phyloP scores from a whole-genome alignment of 2,329 filamentous ascomycete genomes.

The Ascochyta pisi region DNA sequence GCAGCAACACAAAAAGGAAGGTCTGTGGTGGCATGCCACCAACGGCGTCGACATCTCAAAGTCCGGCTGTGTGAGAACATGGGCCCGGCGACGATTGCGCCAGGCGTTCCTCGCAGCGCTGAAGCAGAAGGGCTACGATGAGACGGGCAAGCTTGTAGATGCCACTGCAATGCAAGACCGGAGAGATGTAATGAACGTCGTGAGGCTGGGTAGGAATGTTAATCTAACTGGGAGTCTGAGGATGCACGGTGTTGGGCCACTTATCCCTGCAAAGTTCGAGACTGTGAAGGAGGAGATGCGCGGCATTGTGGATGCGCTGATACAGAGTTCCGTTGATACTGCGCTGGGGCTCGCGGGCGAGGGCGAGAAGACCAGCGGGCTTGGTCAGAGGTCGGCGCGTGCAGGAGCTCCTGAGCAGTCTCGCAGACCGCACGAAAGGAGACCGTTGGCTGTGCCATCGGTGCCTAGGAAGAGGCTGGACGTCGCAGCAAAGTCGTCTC shows the following conservation, averaged over 20 bases:
- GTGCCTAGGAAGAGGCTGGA: not conserved
- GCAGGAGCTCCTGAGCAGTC: not conserved
- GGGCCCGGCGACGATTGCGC: conserved; percentile 40
- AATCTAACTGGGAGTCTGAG: conserved; percentile 37
- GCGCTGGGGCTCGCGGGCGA: conserved; percentile 1
- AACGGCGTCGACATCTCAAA: conserved; percentile 33
- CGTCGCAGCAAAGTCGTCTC: not conserved
- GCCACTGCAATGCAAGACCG: not conserved
- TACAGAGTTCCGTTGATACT: conserved; percentile 4
- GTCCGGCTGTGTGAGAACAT: conserved; percentile 41
- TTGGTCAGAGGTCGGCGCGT: not conserved
- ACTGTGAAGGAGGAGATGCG: conserved; percentile 22
- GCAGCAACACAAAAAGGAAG: conserved; percentile 27
- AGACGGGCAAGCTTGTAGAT: conserved; percentile 33
- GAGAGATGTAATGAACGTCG: conserved; percentile 4
- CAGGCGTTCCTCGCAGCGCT: conserved; percentile 42
- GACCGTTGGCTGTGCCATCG: not conserved
- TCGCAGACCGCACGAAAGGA: not conserved
- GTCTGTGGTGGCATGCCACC: conserved; percentile 45
- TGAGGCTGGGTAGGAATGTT: conserved; percentile 7
- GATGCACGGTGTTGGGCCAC: conserved; percentile 27
- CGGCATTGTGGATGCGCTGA: conserved; percentile 1
- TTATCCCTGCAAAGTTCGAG: conserved; percentile 39
- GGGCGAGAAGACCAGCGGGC: conserved; percentile 1
- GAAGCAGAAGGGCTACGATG: conserved; percentile 34